Base-by-base conservation (phyloP, 352 stramenopile genomes). In the Pythium aphanidermatum region DNA sequence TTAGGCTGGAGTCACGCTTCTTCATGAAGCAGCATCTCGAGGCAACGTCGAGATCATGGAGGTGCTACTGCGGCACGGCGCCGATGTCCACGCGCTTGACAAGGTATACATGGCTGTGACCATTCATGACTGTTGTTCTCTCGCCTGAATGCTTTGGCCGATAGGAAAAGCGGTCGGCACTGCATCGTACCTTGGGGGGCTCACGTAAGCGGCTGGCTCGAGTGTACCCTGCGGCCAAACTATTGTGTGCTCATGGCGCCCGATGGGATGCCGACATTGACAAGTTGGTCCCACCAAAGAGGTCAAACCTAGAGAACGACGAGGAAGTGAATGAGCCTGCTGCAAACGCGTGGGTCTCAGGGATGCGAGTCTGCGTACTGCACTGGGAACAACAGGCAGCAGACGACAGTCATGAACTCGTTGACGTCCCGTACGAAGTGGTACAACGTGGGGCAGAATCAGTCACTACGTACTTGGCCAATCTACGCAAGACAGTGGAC, bases 21-120 rank as follows among this genome's bases (percentile, higher is more conserved):
- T 55, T n/a, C 13, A 13, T 59, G 55, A 14, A 13, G 58, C 1
- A 56, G 58, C 23, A 25, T 58, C 3, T 20, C 53, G n/a, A 43
- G 58, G 9, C 47, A 41, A 12, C 57, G 42, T n/a, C 9, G 19
- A 34, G 30, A 11, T 63, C 52, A 48, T 51, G 52, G 7, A 67
- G 53, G 29, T 58, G 47, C 1, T 63, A 13, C 2, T 30, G 6
- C 5, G 16, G 5, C 5, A 8, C 20, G 36, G 19, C 21, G 36
- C 36, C 4, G 21, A 43, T 16, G 36, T 43, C 9, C 13, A 43
- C 19, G 36, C 23, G 46, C 19, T 46, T 54, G 36, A 43, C 36
- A 29, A 43, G 3, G 34, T 40, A 24, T n/a, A 26, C 9, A 38
- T 17, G 8, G 8, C 14, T 38, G 32, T n/a, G n/a, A n/a, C n/a